Evolutionary conservation across 2,329 filamentous ascomycete genomes (phyloP), one percentile per base, ranked within the genome.

Genomic region (Talaromyces sp.): DNA sequence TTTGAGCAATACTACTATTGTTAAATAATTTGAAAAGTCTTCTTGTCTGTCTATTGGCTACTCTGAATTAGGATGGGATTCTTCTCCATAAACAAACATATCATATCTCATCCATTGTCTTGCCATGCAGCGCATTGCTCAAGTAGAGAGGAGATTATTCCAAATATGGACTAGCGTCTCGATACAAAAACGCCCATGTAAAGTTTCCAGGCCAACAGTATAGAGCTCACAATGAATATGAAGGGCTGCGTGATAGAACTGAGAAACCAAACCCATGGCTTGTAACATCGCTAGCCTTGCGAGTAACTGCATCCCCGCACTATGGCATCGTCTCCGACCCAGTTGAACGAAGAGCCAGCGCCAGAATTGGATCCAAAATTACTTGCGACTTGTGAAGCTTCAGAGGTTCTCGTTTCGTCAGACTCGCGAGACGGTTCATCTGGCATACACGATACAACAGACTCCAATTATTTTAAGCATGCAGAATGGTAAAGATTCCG

Each of bases 381-480:
- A 27, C 44, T 63, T 3, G 62, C 62, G 23, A 4, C 54, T 7
- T 63, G 31, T 44, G 30, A 63, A 28, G 55, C 59, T 9, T 40
- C 51, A 14, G 23, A 56, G n/a, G 36, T 59, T 30, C 30, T 42
- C 2, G 23, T 12, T 12, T 10, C 40, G 14, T 6, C 23, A 18
- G 40, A 36, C 14, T 12, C 50, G 23, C 42, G 58, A 59, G 16
- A 28, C 31, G 30, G 16, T 10, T 31, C n/a, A 30, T 28, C 31
- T 4, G 34, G 9, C 8, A 14, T 28, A 31, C n/a, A 31, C 14
- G 54, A n/a, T 5, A 40, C 47, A 31, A 30, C 28, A 47, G 57
- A 61, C 50, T 67, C 66, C 4, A 76, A 76, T 61, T 77, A 77
- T 66, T 82, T 79, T 69, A 82, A 78, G 64, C 71, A 72, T 40